Evolutionary conservation across 208 protist species (phyloP).

Genomic region (Trypanosoma brucei): DNA sequence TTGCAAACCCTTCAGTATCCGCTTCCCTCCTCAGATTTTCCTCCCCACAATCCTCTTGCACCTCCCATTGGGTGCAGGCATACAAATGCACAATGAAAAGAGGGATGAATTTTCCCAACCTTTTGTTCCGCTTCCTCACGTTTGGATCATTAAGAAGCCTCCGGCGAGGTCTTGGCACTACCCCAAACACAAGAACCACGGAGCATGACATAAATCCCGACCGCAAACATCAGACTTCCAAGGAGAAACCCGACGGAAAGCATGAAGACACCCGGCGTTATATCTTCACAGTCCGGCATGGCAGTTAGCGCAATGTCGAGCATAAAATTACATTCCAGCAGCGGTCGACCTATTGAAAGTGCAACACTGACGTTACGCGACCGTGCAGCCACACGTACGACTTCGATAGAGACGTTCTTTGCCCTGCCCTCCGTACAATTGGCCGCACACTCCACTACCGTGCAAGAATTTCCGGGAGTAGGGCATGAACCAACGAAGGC

Average conservation of each 20-base stretch:
- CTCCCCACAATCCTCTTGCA: no score
- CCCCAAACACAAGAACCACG: constrained; percentile 56
- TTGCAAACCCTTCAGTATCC: no score
- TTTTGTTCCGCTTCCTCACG: constrained; percentile 1
- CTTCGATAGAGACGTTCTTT: constrained; percentile 22
- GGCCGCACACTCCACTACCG: constrained; percentile 9
- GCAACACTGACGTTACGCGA: constrained; percentile 55
- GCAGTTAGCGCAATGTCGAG: constrained; percentile 51
- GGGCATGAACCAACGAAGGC: constrained; percentile 2
- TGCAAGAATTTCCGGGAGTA: constrained; percentile 3
- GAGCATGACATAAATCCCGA: constrained; percentile 67
- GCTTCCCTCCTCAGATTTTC: no score
- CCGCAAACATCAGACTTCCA: constrained; percentile 64
- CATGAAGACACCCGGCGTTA: constrained; percentile 24
- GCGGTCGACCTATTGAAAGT: constrained; percentile 48
- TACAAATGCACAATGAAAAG: background rate
- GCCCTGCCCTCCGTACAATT: constrained; percentile 16
- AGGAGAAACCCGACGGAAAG: constrained; percentile 69
- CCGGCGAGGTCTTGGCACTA: background rate
- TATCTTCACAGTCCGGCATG: constrained; percentile 20
- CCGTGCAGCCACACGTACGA: constrained; percentile 27
- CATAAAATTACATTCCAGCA: constrained; percentile 79
- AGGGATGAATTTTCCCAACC: constrained; percentile 1
- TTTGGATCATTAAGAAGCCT: no score
- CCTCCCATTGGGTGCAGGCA: no score